Evolutionary conservation across 108 stramenopile species (phyloP), one percentile per base, ranked within the genome.

Genomic region (Stephanodiscus minutulus): DNA sequence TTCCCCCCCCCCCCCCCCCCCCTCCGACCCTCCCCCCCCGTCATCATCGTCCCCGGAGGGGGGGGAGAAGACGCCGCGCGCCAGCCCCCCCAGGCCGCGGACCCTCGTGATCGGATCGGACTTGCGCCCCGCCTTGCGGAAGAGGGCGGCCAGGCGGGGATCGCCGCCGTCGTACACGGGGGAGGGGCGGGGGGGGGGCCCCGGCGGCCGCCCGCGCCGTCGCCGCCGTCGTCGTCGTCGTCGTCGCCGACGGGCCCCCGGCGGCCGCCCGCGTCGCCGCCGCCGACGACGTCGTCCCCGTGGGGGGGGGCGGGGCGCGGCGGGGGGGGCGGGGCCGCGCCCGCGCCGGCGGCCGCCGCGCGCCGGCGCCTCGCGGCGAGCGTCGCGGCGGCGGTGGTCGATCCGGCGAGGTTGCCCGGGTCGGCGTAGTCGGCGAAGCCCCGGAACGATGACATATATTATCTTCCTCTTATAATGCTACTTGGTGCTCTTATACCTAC

Each of bases 101-200:
- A 75, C 55, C 54, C 88, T 87, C 50, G 92, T 94, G 4, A 68
- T 83, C 24, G 87, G 80, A 79, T 94, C 90, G 20, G 86, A 77
- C 65, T 94, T 94, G 63, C 88, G 87, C 43, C 84, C 77, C 21
- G 90, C 83, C n/a, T 86, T 84, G 20, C 85, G 74, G 73, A 94
- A 94, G 7, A 90, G 25, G 0, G 84, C 12, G 11, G 29, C 31
- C 11, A 94, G 64, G 11, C 73, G 81, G 9, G 61, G 39, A 55
- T 94, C 86, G 24, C 64, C 67, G 49, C 92, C 92, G 15, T 74
- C 77, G 66, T 91, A 94, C 25, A 94, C 73, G 7, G 92, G 92
- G 7, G 88, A 87, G 66, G 64, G 84, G 22, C 49, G 67, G 28
- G 61, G 49, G 10, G 24, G 43, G 1, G 43, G 43, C 43, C 24